A percentile compares a stretch with the other conserved stretches of the same genome.
Evolutionary conservation across 495 filamentous ascomycete species (phyloP).

Genomic region (Hamigera avellanea): DNA sequence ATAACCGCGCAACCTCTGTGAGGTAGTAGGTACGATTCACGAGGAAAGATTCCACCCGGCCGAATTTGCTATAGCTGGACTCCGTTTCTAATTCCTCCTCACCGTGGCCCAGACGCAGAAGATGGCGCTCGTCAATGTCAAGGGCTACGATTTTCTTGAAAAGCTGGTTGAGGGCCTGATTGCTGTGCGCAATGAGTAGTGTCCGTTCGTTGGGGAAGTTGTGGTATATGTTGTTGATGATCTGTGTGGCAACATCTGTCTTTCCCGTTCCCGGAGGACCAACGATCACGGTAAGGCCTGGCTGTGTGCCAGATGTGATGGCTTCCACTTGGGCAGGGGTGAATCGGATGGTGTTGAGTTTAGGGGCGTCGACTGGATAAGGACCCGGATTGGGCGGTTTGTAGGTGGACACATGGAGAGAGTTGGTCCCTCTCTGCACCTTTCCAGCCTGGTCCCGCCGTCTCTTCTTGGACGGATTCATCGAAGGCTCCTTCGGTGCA

Average conservation of each 20-base stretch:
- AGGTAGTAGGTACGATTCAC: conserved; percentile 74
- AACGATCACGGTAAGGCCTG: conserved; percentile 87
- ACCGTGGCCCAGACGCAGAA: conserved; percentile 85
- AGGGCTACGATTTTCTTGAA: conserved; percentile 94
- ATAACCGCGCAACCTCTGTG: conserved; percentile 76
- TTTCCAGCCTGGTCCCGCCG: conserved; percentile 60
- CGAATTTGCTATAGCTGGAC: conserved; percentile 84
- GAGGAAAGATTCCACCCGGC: conserved; percentile 90
- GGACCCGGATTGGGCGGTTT: conserved; percentile 84
- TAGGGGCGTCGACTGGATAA: conserved; percentile 81
- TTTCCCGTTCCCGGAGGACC: conserved; percentile 96
- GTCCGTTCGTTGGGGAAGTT: conserved; percentile 91
- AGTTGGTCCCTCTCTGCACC: conserved; percentile 45
- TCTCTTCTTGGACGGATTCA: conserved; percentile 67
- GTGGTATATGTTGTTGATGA: conserved; percentile 98
- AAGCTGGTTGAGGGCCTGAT: conserved; percentile 96
- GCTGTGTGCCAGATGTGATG: conserved; percentile 87
- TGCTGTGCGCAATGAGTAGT: conserved; percentile 89
- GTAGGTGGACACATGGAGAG: conserved; percentile 78
- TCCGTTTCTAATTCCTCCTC: conserved; percentile 88
- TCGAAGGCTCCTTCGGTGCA: conserved; percentile 24
- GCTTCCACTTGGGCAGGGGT: conserved; percentile 87
- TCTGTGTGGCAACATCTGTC: conserved; percentile 95
- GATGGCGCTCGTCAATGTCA: conserved; percentile 91
- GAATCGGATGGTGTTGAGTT: conserved; percentile 73